Percentiles rank a stretch among this genome's conserved stretches.
These are phyloP conservation scores for Botrytis paeoniae DNA, from an alignment of 2,329 filamentous ascomycete genomes.

Conservation along the genomic window DNA sequence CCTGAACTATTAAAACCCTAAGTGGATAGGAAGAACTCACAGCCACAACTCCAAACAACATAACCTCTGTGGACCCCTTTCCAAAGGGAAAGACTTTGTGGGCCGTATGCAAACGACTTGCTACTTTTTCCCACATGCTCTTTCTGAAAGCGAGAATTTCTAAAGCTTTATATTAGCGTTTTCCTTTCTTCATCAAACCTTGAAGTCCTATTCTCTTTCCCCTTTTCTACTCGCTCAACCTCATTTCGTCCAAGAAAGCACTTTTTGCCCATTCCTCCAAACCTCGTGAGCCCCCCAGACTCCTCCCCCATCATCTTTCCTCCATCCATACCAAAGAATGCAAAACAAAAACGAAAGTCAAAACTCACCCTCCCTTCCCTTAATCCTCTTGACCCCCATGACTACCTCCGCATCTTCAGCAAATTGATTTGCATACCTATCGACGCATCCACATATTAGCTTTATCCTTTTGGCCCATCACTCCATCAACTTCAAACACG, in stretches of 20 bases:
- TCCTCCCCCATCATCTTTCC: neutral
- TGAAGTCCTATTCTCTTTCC: no score
- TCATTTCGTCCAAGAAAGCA: neutral
- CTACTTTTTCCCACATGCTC: constrained; percentile 52
- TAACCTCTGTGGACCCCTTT: constrained; percentile 46
- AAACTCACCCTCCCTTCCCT: constrained; percentile 45
- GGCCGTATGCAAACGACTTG: constrained; percentile 45
- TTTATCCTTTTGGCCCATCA: neutral
- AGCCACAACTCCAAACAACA: constrained; percentile 52
- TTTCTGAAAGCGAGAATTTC: constrained; percentile 51
- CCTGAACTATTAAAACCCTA: neutral
- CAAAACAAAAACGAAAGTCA: neutral
- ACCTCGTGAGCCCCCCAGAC: neutral
- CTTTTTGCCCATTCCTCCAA: neutral
- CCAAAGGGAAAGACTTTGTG: constrained; percentile 51
- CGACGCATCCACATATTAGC: neutral
- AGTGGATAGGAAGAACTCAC: constrained; percentile 3
- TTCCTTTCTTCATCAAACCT: no score
- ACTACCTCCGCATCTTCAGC: constrained; percentile 49
- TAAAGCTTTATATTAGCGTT: constrained; percentile 27
- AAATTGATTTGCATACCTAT: constrained; percentile 6
- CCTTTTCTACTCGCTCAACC: neutral
- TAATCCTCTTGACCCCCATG: constrained; percentile 49
- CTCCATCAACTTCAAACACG: neutral
- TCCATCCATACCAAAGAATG: neutral